Conservation (phyloP, 352 stramenopile species). For the Globisporangium cederbergense region DNA sequence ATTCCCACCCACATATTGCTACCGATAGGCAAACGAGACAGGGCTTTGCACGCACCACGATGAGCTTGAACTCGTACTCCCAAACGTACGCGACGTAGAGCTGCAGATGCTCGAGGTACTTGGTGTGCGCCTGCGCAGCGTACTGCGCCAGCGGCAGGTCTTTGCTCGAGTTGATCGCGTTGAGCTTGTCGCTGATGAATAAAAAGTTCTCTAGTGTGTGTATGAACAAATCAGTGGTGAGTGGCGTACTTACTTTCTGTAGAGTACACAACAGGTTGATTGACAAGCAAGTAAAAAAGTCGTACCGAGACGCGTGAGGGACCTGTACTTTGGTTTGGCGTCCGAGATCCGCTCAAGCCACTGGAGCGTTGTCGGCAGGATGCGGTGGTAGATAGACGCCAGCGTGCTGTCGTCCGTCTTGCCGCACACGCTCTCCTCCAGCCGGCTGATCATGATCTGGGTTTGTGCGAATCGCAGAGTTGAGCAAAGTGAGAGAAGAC, state of each 20-base stretch:
- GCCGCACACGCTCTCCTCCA: slow-evolving; percentile 60
- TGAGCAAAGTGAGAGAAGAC: neutral
- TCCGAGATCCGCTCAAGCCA: slow-evolving; percentile 74
- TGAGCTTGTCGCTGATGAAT: slow-evolving; percentile 56
- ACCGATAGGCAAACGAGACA: neutral
- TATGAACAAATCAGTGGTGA: neutral
- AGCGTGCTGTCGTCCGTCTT: slow-evolving; percentile 58
- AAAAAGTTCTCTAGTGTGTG: slow-evolving; percentile 54
- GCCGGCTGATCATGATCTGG: slow-evolving; percentile 49
- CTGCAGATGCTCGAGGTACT: slow-evolving; percentile 40
- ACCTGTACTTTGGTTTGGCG: slow-evolving; percentile 61
- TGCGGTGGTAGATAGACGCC: slow-evolving; percentile 59
- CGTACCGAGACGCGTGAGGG: slow-evolving; percentile 55
- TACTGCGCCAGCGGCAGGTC: slow-evolving; percentile 56
- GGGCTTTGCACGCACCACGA: slow-evolving; percentile 27
- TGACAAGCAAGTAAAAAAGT: neutral
- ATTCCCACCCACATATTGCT: neutral
- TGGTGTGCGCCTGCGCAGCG: slow-evolving; percentile 33
- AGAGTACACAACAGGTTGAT: neutral
- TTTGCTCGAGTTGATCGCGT: slow-evolving; percentile 36
- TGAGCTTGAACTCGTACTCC: slow-evolving; percentile 64
- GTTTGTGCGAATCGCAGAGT: neutral
- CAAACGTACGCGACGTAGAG: slow-evolving; percentile 61
- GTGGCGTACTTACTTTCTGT: neutral
- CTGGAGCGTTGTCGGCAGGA: slow-evolving; percentile 54